These are phyloP conservation scores for Aspergillus homomorphus DNA, from an alignment of 495 filamentous ascomycete species.

Conservation along the genomic window DNA sequence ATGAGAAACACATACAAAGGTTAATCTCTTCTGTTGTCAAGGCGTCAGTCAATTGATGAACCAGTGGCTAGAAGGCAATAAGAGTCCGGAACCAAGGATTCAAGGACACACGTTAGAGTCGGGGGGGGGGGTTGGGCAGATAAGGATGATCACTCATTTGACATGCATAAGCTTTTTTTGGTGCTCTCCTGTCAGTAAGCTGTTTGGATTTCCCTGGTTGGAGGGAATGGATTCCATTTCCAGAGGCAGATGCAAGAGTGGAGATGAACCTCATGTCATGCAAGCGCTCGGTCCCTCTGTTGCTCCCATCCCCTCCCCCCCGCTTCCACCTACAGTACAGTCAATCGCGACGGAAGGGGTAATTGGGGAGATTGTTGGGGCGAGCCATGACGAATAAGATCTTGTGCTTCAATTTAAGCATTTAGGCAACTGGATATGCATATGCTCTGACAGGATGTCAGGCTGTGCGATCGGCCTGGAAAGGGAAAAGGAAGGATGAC, in stretches of 20 bases:
- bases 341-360: no score
- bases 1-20: no score
- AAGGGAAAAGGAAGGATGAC: background rate
- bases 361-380: no score
- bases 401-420: background rate
- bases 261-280: background rate
- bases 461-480: background rate
- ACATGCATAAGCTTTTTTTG: background rate
- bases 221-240: background rate
- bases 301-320: background rate
- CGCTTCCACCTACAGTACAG: no score
- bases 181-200: background rate
- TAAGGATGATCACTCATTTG: background rate
- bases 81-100: background rate
- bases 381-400: background rate
- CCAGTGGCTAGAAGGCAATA: background rate
- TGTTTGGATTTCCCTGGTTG: background rate
- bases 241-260: background rate
- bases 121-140: background rate
- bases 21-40: background rate
- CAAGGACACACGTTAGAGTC: background rate
- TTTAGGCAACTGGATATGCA: background rate
- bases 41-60: background rate
- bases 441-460: slow-evolving; percentile 1
- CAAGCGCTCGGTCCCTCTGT: background rate